phyloP scores from a whole-genome alignment of 768 basidiomycete species.

The Scleroderma citrinum region DNA sequence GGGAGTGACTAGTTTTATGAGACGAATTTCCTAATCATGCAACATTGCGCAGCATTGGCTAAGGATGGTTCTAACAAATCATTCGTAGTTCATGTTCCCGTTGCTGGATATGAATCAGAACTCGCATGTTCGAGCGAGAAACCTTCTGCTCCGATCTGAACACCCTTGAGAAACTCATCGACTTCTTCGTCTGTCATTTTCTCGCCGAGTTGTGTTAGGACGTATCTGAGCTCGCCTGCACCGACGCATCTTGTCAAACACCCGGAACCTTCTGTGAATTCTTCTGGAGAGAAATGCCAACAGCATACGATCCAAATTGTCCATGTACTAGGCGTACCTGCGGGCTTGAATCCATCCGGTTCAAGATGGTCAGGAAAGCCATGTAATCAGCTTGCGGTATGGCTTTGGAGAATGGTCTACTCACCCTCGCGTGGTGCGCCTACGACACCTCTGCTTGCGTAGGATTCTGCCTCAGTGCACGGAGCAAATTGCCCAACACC shows the following conservation, averaged over 20 bases:
- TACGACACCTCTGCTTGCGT: constrained; percentile 89
- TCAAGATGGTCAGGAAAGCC: constrained; percentile 84
- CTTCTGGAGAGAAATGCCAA: constrained; percentile 51
- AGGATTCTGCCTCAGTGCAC: constrained; percentile 97
- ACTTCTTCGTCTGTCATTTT: constrained; percentile 98
- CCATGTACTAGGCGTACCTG: constrained; percentile 81
- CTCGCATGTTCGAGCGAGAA: neutral
- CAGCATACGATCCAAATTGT: neutral
- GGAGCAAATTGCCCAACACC: constrained; percentile 84
- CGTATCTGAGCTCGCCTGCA: constrained; percentile 64
- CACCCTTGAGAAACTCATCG: constrained; percentile 94
- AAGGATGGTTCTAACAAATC: constrained; percentile 91
- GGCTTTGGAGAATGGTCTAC: constrained; percentile 4
- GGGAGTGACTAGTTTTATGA: constrained; percentile 38
- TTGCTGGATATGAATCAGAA: constrained; percentile 48
- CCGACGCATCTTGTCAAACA: constrained; percentile 83
- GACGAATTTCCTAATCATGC: neutral
- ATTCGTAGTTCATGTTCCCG: constrained; percentile 96
- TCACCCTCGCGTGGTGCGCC: constrained; percentile 73
- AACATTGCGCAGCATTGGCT: constrained; percentile 53
- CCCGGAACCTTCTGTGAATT: constrained; percentile 98
- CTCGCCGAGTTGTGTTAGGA: constrained; percentile 94
- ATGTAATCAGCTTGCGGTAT: constrained; percentile 57
- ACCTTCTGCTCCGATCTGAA: constrained; percentile 77
- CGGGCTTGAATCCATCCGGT: constrained; percentile 95